These are phyloP conservation scores for Gautieria morchelliformis DNA, from an alignment of 768 basidiomycete species.

Conservation along the genomic window DNA sequence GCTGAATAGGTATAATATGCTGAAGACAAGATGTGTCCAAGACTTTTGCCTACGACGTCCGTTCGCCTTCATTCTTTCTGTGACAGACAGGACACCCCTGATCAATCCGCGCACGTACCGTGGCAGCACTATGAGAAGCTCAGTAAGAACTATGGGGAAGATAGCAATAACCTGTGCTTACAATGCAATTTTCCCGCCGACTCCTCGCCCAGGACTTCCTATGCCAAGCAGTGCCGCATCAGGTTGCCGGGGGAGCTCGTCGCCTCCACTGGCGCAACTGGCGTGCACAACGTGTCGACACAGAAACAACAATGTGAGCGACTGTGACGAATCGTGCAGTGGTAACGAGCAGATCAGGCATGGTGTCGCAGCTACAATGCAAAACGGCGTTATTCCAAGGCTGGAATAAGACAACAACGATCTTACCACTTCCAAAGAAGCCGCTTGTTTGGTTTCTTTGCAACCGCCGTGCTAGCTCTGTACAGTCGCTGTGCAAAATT, in stretches of 20 bases:
- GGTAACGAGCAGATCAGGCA: conserved; percentile 63
- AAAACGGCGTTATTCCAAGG: not conserved
- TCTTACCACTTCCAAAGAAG: conserved; percentile 65
- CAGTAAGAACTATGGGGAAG: not conserved
- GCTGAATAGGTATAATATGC: no score
- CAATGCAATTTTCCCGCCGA: conserved; percentile 75
- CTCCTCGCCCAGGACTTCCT: conserved; percentile 31
- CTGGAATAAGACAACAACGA: not conserved
- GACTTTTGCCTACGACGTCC: conserved; percentile 9
- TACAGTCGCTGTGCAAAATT: conserved; percentile 77
- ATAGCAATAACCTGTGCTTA: conserved; percentile 17
- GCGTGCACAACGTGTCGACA: conserved; percentile 87
- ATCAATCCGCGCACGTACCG: conserved; percentile 51
- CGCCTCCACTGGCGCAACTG: conserved; percentile 58
- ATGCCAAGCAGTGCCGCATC: conserved; percentile 44
- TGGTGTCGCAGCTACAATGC: conserved; percentile 39
- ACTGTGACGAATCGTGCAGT: conserved; percentile 47
- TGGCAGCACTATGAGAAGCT: conserved; percentile 46
- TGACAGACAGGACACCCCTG: conserved; percentile 76
- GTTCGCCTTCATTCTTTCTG: conserved; percentile 42
- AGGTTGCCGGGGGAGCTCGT: conserved; percentile 50
- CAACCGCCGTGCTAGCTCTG: conserved; percentile 56
- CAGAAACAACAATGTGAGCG: conserved; percentile 65
- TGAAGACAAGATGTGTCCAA: no score
- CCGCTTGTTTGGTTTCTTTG: conserved; percentile 73